Evolutionary conservation across 1,139 yeast genomes (phyloP).

Genomic region (Debaryomyces fabryi): DNA sequence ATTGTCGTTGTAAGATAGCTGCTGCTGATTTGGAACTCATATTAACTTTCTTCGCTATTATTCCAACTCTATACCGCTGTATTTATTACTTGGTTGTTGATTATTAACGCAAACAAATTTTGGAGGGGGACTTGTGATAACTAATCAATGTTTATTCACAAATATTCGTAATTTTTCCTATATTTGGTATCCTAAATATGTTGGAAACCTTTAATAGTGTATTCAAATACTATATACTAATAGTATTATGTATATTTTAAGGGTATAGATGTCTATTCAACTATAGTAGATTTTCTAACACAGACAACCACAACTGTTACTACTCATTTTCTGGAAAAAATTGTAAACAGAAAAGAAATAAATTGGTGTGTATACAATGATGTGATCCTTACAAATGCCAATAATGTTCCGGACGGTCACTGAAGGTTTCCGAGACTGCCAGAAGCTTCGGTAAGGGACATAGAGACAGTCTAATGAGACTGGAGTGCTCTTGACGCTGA

Average conservation of each 20-base stretch:
- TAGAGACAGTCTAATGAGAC: not conserved
- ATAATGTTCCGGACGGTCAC: not conserved
- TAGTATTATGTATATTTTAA: not conserved
- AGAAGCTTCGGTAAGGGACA: not conserved
- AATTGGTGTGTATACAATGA: slow-evolving; percentile 6
- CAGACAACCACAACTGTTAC: slow-evolving; percentile 7
- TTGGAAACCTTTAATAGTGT: not conserved
- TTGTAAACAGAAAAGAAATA: slow-evolving; percentile 9
- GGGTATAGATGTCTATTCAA: not conserved
- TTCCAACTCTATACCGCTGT: not conserved
- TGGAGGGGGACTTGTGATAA: slow-evolving; percentile 2
- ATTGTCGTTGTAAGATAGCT: slow-evolving; percentile 89
- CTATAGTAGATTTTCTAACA: not conserved
- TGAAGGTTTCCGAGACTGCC: not conserved
- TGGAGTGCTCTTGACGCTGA: not conserved
- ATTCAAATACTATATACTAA: not conserved
- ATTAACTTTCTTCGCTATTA: slow-evolving; percentile 4
- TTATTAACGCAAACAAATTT: slow-evolving; percentile 1
- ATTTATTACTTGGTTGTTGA: not conserved
- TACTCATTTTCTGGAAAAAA: slow-evolving; percentile 7
- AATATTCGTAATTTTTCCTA: not conserved
- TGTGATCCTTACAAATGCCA: not conserved
- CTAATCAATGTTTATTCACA: not conserved
- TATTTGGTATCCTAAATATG: not conserved
- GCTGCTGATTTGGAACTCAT: slow-evolving; percentile 64